These are phyloP conservation scores for Aspergillus puulaauensis DNA, from an alignment of 2,329 filamentous ascomycete genomes.

Conservation along the genomic window DNA sequence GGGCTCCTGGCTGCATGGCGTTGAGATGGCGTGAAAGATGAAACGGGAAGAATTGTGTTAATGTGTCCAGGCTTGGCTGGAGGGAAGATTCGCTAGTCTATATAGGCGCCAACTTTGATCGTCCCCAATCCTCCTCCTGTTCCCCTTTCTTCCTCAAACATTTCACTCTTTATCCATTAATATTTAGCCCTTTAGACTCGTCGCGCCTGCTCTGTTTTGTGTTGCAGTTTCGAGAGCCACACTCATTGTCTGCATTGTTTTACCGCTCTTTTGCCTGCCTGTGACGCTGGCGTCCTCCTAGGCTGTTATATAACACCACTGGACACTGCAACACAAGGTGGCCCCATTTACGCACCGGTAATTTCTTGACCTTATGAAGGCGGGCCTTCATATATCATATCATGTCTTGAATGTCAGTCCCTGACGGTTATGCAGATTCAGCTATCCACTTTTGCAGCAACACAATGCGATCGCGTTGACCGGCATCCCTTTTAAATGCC, in stretches of 20 bases:
- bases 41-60: slow-evolving; percentile 1
- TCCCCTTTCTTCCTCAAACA: neutral
- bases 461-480: neutral
- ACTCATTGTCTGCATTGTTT: neutral
- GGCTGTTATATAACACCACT: neutral
- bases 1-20: slow-evolving; percentile 2
- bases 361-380: neutral
- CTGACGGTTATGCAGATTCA: slow-evolving; percentile 1
- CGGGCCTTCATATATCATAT: neutral
- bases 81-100: neutral
- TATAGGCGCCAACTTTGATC: neutral
- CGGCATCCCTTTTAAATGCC: neutral
- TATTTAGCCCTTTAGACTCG: neutral
- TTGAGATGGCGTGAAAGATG: slow-evolving; percentile 9
- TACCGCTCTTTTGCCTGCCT: neutral
- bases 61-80: neutral
- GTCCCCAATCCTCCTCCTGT: neutral
- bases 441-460: neutral
- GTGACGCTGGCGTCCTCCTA: neutral
- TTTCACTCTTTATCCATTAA: neutral
- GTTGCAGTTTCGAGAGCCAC: neutral
- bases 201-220: neutral
- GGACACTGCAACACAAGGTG: neutral
- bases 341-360: neutral
- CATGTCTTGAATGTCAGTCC: neutral